Base-by-base conservation (phyloP, 495 filamentous ascomycete genomes). In the Hyphodiscus hymeniophilus region DNA sequence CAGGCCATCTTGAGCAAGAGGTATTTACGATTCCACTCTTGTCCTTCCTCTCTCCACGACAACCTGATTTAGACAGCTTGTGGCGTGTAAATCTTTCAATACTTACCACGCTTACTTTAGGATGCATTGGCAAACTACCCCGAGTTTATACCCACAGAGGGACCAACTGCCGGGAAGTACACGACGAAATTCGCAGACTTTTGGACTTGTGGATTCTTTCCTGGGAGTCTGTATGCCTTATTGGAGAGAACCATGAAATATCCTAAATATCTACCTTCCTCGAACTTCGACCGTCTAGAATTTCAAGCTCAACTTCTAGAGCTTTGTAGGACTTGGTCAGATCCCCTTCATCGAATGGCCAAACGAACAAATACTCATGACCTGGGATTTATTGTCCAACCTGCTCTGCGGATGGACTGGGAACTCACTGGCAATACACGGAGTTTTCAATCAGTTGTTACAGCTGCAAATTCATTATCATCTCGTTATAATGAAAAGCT, bases 171-270 rank as follows among this genome's bases (percentile, higher is more conserved):
- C n/a, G 58, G 59, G 11, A 48, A 42, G 18, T 69, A 66, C 51
- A 53, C 62, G 41, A 65, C 66, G 38, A 56, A 60, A 28, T 33
- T 21, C 1, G 47, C 59, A 1, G 56, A 62, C 16, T 64, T 62
- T 39, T 70, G 65, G 66, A 70, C 66, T 1, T 60, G 56, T 3
- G 65, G 65, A 2, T 68, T 70, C 57, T 70, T 70, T 45, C 65
- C 65, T 1, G 66, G 66, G 0, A 48, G 57, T 8, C 28, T 70
- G 4, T 66, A 66, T 49, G 51, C 65, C 1, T 50, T 70, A 2
- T 17, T 48, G 2, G 38, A 53, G 30, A 44, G 51, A 3, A 38
- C 53, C 7, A 48, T 36, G 8, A 42, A 38, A 1, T 48, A 61
- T 40, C 46, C 55, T 13, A 31, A 45, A 18, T 7, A 17, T 12